phyloP scores from a whole-genome alignment of 805 yeast species.

The Barnettozyma sucrosica region DNA sequence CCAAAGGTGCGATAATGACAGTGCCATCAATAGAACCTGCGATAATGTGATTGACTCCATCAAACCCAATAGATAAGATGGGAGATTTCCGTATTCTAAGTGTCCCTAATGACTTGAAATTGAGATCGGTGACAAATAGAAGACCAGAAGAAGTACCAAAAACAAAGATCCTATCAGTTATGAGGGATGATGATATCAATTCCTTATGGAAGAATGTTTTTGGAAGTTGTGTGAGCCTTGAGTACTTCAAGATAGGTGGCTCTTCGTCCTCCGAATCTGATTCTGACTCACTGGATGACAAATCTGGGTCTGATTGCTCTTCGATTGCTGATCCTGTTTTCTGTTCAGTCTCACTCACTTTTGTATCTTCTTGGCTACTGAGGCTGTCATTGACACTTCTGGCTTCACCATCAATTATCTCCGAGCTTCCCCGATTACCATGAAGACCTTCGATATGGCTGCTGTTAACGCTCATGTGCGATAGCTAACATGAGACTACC shows the following conservation, averaged over 20 bases:
- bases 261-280: constrained; percentile 45
- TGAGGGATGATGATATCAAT: constrained; percentile 65
- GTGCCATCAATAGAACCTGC: constrained; percentile 95
- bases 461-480: neutral
- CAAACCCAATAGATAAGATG: constrained; percentile 63
- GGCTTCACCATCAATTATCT: neutral
- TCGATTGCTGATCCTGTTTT: neutral
- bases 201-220: constrained; percentile 65
- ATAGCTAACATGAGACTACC: neutral
- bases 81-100: constrained; percentile 84
- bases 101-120: constrained; percentile 58
- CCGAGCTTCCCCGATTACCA: neutral
- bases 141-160: constrained; percentile 91
- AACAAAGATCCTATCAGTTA: constrained; percentile 55
- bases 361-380: neutral
- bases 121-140: constrained; percentile 59
- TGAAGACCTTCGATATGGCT: neutral
- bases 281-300: neutral
- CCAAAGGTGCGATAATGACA: constrained; percentile 69
- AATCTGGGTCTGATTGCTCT: constrained; percentile 5
- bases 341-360: neutral
- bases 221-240: constrained; percentile 65
- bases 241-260: constrained; percentile 72
- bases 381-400: neutral
- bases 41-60: constrained; percentile 66